Evolutionary conservation across 176 grass and related monocot genomes (phyloP).

Genomic region (Lolium multiflorum): DNA sequence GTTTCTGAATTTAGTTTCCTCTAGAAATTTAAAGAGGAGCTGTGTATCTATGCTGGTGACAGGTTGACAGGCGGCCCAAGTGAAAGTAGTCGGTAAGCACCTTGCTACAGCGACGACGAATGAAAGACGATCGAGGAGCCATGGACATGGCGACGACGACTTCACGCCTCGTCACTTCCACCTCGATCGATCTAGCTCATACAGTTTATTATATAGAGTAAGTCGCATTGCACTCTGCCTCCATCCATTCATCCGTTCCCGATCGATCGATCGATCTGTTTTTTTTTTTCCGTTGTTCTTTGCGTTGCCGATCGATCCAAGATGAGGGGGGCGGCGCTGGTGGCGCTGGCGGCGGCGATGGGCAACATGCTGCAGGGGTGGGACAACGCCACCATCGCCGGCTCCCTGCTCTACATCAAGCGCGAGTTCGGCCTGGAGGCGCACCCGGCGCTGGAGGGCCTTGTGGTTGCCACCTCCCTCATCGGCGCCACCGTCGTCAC

Average conservation of each 20-base stretch:
- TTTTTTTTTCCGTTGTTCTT: too few relatives aligned
- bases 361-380: slow-evolving; percentile 91
- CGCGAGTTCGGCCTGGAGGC: slow-evolving; percentile 68
- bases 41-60: background rate
- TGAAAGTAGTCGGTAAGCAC: slow-evolving; percentile 16
- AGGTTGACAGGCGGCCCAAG: background rate
- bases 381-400: slow-evolving; percentile 95
- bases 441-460: slow-evolving; percentile 71
- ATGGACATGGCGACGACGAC: slow-evolving; percentile 27
- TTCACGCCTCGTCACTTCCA: slow-evolving; percentile 29
- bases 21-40: too few relatives aligned
- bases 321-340: slow-evolving; percentile 75
- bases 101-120: background rate
- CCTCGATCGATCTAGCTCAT: background rate
- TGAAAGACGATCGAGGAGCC: background rate
- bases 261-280: background rate
- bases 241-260: background rate
- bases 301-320: background rate
- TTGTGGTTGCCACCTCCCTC: slow-evolving; percentile 81
- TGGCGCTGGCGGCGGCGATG: slow-evolving; percentile 70
- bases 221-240: background rate
- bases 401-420: slow-evolving; percentile 81
- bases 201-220: background rate
- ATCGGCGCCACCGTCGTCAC: slow-evolving; percentile 87
- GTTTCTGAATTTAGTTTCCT: too few relatives aligned